phyloP scores from a whole-genome alignment of 2,329 filamentous ascomycete genomes.

The Monosporascus sp. region DNA sequence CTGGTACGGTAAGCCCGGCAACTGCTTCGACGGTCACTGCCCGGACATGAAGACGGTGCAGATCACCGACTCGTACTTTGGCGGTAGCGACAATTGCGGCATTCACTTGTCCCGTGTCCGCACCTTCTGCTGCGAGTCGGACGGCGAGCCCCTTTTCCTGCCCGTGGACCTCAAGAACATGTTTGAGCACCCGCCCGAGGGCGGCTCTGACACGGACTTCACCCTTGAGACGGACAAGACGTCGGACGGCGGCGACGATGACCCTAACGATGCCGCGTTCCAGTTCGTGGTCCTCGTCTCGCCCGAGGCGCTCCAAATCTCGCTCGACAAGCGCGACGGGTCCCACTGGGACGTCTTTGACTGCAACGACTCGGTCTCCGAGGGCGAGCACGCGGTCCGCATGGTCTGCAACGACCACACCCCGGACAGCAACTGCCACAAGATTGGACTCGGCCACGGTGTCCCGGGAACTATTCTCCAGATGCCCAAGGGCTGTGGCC shows the following conservation, averaged over 20 bases:
- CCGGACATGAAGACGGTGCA: conserved; percentile 18
- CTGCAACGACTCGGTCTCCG: conserved; percentile 25
- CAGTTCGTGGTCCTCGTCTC: conserved; percentile 26
- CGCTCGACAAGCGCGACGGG: conserved; percentile 36
- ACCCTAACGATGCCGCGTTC: conserved; percentile 28
- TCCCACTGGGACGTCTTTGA: conserved; percentile 38
- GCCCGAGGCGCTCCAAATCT: conserved; percentile 28
- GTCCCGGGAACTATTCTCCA: conserved; percentile 33
- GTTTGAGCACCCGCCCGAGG: conserved; percentile 28
- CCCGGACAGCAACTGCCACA: conserved; percentile 30
- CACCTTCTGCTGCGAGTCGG: conserved; percentile 28
- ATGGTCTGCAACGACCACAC: conserved; percentile 32
- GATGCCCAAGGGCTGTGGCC: conserved; percentile 36
- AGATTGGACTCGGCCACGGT: conserved; percentile 32
- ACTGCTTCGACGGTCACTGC: conserved; percentile 30
- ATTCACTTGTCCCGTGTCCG: conserved; percentile 15
- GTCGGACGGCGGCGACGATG: conserved; percentile 14
- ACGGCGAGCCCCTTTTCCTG: conserved; percentile 26
- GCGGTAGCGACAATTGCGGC: conserved; percentile 20
- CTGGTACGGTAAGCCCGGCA: conserved; percentile 31
- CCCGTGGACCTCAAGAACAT: conserved; percentile 31
- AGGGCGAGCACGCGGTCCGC: conserved; percentile 29
- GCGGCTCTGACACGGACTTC: conserved; percentile 24
- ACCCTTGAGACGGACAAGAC: conserved; percentile 24
- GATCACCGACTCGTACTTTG: conserved; percentile 22